Percentiles rank a stretch among this genome's conserved stretches.
phyloP scores from a whole-genome alignment of 768 basidiomycete species.

The Tricholoma hemisulphureum region DNA sequence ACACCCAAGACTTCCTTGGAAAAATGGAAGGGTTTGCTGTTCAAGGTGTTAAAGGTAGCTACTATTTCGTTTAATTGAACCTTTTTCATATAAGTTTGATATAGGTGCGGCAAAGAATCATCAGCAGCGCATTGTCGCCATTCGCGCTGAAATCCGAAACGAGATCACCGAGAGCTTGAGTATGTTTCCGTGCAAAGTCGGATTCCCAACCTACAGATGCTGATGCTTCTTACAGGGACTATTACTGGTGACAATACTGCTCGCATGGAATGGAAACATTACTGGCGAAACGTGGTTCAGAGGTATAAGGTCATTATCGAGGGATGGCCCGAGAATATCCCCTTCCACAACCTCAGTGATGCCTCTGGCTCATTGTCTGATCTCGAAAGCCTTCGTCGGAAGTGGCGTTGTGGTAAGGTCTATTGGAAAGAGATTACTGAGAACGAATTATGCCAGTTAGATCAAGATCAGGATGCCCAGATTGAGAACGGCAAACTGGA shows the following conservation, averaged over 20 bases:
- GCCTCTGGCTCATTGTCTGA: constrained; percentile 5
- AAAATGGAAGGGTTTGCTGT: no score
- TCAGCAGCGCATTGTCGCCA: not conserved
- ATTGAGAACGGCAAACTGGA: constrained; percentile 6
- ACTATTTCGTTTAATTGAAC: not conserved
- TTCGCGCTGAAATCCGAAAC: not conserved
- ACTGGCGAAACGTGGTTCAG: no score
- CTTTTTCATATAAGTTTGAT: not conserved
- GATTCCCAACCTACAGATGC: not conserved
- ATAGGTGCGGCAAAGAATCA: constrained; percentile 9
- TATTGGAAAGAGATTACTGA: constrained; percentile 11
- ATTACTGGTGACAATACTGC: constrained; percentile 9
- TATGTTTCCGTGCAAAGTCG: not conserved
- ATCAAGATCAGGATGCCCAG: not conserved
- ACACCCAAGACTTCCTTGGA: constrained; percentile 14
- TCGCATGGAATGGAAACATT: constrained; percentile 14
- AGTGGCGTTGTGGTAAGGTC: constrained; percentile 7
- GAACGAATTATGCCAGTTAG: constrained; percentile 5
- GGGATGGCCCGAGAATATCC: constrained; percentile 16
- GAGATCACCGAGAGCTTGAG: not conserved
- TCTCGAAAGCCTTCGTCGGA: constrained; percentile 10
- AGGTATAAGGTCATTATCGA: constrained; percentile 12
- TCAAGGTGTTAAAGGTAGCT: constrained; percentile 12
- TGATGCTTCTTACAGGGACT: constrained; percentile 1
- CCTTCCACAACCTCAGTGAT: constrained; percentile 19